A percentile compares a stretch with the other conserved stretches of the same genome.
These are phyloP conservation scores for Colletotrichum sp. DNA, from an alignment of 2,329 filamentous ascomycete species.

Conservation along the genomic window DNA sequence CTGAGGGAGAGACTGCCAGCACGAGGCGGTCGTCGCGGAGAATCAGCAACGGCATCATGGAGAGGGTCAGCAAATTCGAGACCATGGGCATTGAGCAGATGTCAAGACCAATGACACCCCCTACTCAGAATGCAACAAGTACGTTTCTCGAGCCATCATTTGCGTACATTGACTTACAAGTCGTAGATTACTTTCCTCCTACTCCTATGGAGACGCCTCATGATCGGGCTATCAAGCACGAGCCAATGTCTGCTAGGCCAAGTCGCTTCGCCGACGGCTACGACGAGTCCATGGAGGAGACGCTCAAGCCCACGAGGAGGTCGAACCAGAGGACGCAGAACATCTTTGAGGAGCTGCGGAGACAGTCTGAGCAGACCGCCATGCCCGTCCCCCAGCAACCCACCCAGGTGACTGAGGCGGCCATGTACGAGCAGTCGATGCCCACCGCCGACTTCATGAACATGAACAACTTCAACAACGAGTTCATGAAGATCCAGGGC, in stretches of 20 bases:
- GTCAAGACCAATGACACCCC: constrained; percentile 66
- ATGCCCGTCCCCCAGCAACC: constrained; percentile 30
- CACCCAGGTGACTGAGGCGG: constrained; percentile 27
- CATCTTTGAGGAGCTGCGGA: constrained; percentile 64
- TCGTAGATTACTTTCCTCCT: constrained; percentile 66
- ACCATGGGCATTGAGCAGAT: constrained; percentile 49
- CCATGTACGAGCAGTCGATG: constrained; percentile 57
- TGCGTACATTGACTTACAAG: constrained; percentile 22
- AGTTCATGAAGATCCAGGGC: constrained; percentile 46
- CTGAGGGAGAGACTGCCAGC: constrained; percentile 52
- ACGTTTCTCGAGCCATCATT: constrained; percentile 34
- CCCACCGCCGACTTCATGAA: constrained; percentile 63
- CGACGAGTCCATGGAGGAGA: constrained; percentile 72
- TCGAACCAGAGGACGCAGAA: constrained; percentile 50
- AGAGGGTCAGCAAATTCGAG: constrained; percentile 66
- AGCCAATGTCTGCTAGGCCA: constrained; percentile 34
- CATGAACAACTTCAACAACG: constrained; percentile 51
- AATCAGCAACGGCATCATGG: constrained; percentile 67
- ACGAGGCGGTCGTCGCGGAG: constrained; percentile 50
- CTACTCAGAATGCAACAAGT: constrained; percentile 65
- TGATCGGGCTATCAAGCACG: constrained; percentile 48
- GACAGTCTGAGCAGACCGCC: constrained; percentile 56
- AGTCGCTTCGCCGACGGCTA: constrained; percentile 65
- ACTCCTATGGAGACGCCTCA: constrained; percentile 72
- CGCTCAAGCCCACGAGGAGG: constrained; percentile 61